These are phyloP conservation scores for Linnemannia hyalina DNA, from an alignment of 192 early-diverging fungal species.

Conservation along the genomic window DNA sequence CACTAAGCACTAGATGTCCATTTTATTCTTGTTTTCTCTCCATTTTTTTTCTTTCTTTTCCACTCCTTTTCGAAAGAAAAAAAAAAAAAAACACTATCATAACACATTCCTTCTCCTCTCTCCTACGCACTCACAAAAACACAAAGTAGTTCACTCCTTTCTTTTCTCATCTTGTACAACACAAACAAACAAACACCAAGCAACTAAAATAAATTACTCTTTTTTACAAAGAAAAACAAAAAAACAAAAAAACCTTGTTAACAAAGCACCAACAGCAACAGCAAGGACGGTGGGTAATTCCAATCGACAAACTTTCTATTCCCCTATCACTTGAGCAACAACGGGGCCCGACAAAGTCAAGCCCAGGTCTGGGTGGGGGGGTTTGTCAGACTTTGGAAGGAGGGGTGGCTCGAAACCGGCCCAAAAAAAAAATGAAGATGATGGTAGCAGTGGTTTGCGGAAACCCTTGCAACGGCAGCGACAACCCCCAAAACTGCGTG, in stretches of 20 bases:
- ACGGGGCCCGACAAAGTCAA: no score
- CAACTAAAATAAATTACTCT: background rate
- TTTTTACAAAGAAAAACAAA: background rate
- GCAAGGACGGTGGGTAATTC: background rate
- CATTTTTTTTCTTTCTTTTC: background rate
- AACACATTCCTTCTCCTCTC: constrained; percentile 67
- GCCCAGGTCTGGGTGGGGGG: no score
- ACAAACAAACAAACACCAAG: background rate
- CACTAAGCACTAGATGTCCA: background rate
- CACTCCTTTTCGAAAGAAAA: background rate
- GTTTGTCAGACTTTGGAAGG: no score
- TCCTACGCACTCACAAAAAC: constrained; percentile 59
- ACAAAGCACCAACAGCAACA: background rate
- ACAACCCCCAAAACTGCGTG: no score
- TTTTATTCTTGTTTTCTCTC: no score
- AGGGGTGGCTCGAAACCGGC: no score
- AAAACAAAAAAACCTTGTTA: background rate
- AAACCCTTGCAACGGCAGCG: no score
- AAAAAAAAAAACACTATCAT: constrained; percentile 33
- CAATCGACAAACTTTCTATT: background rate
- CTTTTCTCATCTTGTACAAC: background rate
- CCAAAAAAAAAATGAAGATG: no score
- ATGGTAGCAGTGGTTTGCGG: no score
- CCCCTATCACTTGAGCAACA: background rate
- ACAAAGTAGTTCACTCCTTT: background rate